Conservation (phyloP, 2,329 filamentous ascomycete genomes). For the Colletotrichum musicola region DNA sequence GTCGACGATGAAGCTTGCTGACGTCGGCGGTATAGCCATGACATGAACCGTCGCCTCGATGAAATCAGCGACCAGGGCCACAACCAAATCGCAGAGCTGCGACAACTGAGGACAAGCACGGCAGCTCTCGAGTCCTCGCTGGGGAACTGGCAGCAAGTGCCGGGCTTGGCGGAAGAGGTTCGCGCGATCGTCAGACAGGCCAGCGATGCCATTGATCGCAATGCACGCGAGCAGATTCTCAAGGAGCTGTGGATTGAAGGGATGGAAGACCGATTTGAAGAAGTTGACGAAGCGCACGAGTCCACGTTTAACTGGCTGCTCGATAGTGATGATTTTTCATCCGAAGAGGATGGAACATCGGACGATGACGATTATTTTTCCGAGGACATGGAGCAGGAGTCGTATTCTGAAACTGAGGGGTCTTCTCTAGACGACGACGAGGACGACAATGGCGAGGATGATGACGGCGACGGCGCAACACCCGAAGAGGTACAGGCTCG, state of each 20-base stretch:
- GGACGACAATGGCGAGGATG: too few relatives aligned
- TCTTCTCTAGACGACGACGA: too few relatives aligned
- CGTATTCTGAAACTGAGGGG: too few relatives aligned
- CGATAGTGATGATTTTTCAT: too few relatives aligned
- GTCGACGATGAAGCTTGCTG: not conserved
- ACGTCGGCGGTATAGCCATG: not conserved
- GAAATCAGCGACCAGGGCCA: not conserved
- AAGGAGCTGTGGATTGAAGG: not conserved
- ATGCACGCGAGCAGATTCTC: not conserved
- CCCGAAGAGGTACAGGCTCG: not conserved
- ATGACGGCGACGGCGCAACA: not conserved
- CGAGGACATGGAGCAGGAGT: too few relatives aligned
- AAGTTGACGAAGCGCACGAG: constrained; percentile 3
- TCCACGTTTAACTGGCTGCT: constrained; percentile 12
- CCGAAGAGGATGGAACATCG: too few relatives aligned
- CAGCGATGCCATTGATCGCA: not conserved
- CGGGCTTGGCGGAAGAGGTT: not conserved
- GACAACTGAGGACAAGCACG: not conserved
- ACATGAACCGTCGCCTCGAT: not conserved
- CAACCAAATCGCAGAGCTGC: not conserved
- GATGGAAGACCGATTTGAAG: constrained; percentile 8
- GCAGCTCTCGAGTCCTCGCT: not conserved
- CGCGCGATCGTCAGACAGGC: not conserved
- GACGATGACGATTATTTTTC: too few relatives aligned
- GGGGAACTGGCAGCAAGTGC: accelerated